Percentiles rank a stretch among this genome's conserved stretches.
phyloP scores from a whole-genome alignment of 169 alveolate genomes.

The Plasmodium gonderi region DNA sequence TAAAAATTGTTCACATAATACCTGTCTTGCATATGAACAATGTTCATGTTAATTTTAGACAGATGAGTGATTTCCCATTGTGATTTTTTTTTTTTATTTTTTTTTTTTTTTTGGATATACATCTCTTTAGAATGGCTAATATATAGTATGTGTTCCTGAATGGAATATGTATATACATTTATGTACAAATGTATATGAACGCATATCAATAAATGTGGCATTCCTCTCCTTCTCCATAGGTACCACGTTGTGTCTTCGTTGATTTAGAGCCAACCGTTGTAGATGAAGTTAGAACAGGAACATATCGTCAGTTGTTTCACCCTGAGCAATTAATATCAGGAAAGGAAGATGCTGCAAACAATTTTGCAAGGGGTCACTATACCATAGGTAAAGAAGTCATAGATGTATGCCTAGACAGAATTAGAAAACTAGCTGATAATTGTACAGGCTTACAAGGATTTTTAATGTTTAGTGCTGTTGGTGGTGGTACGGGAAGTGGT shows the following conservation, averaged over 20 bases:
- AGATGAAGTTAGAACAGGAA: slow-evolving; percentile 99
- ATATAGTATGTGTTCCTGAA: not conserved
- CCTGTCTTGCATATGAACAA: not conserved
- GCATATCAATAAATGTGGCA: not conserved
- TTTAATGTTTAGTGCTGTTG: slow-evolving; percentile 98
- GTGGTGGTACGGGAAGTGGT: slow-evolving; percentile 99
- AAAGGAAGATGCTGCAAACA: slow-evolving; percentile 99
- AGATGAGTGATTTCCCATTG: not conserved
- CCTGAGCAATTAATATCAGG: slow-evolving; percentile 99
- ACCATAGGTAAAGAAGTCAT: slow-evolving; percentile 98
- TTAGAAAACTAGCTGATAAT: slow-evolving; percentile 98
- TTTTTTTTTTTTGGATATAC: not conserved
- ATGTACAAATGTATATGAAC: not conserved
- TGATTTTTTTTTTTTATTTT: not conserved
- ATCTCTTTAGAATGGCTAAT: not conserved
- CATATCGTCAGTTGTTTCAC: slow-evolving; percentile 97
- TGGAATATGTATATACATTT: not conserved
- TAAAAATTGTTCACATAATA: not conserved
- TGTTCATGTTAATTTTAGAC: not conserved
- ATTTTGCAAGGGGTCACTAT: slow-evolving; percentile 99
- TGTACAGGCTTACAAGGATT: slow-evolving; percentile 99
- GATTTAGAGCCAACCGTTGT: slow-evolving; percentile 99
- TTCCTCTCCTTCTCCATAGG: slow-evolving; percentile 51
- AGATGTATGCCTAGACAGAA: slow-evolving; percentile 96
- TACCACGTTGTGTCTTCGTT: slow-evolving; percentile 97